Evolutionary conservation across 352 stramenopile genomes (phyloP), one percentile per base, ranked within the genome.

Genomic region (Elongisporangium prolatum): DNA sequence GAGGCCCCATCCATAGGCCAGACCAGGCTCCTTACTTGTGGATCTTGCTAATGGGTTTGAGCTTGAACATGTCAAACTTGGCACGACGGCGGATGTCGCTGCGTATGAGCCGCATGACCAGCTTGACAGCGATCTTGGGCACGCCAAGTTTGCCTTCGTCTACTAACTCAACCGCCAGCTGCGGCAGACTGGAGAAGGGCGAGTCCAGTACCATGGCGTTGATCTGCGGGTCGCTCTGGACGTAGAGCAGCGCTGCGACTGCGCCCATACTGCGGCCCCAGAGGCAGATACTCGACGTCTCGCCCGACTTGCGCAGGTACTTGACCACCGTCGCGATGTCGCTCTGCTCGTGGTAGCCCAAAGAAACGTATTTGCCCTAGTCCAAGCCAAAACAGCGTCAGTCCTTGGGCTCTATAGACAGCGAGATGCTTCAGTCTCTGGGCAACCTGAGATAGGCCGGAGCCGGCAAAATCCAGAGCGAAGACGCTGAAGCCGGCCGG

Each of bases 61-160:
- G 65, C 62, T 95, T 90, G 62, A 91, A 93, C 78, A 93, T 91
- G 60, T 95, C 85, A 63, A 95, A 95, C 59, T 92, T 91, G 47
- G 85, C 85, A 52, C 85, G 66, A 4, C 78, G 76, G 60, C 89
- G 90, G 48, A 95, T 90, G 62, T 93, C 81, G 1, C 78, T 65
- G 50, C 83, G 79, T 51, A 95, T 86, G 16, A 95, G 63, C 22
- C 80, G 63, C 83, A 95, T 89, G 6, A 95, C 81, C n/a, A 93
- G 65, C 25, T 85, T 84, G 9, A 95, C 85, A 0, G 82, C 81
- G 44, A 95, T 84, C 64, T 88, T 88, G 13, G 85, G 83, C 7
- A 95, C 85, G 4, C 80, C 77, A 2, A 95, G 68, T 52, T 93
- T 95, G 4, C 83, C 85, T 53, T 92, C 85, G 54, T 91, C 81